These are phyloP conservation scores for Pyrenula massariospora DNA, from an alignment of 495 filamentous ascomycete genomes.

Conservation along the genomic window DNA sequence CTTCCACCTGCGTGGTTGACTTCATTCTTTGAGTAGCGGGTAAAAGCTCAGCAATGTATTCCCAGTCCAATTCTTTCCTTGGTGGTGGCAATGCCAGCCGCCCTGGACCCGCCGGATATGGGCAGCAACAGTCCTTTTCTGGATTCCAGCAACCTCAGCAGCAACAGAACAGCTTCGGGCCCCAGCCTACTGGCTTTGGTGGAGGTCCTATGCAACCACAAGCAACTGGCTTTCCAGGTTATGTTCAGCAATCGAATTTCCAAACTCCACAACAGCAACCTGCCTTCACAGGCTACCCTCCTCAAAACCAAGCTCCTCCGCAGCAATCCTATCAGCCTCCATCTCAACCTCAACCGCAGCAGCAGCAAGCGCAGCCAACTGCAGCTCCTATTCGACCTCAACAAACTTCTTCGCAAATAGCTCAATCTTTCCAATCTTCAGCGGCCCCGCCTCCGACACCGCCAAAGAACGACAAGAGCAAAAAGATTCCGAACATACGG, in stretches of 20 bases:
- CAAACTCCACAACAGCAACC: slow-evolving; percentile 50
- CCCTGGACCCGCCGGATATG: slow-evolving; percentile 50
- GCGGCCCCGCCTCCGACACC: slow-evolving; percentile 38
- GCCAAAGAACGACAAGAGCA: slow-evolving; percentile 33
- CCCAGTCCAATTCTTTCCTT: slow-evolving; percentile 73
- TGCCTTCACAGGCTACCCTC: slow-evolving; percentile 45
- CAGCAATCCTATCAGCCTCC: slow-evolving; percentile 27
- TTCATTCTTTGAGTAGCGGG: slow-evolving; percentile 14
- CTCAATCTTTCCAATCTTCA: slow-evolving; percentile 61
- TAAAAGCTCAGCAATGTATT: slow-evolving; percentile 55
- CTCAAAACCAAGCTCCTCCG: slow-evolving; percentile 16
- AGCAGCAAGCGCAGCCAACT: slow-evolving; percentile 28
- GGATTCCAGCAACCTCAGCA: slow-evolving; percentile 38
- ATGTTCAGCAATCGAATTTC: slow-evolving; percentile 46
- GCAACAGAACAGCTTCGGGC: slow-evolving; percentile 38
- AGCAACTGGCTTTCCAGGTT: slow-evolving; percentile 37
- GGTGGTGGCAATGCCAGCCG: slow-evolving; percentile 65
- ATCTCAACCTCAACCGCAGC: slow-evolving; percentile 31
- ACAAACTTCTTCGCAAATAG: slow-evolving; percentile 75
- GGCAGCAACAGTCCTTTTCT: slow-evolving; percentile 33
- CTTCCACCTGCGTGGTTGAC: not conserved
- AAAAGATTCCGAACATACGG: slow-evolving; percentile 87
- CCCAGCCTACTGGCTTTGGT: slow-evolving; percentile 40
- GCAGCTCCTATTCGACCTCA: slow-evolving; percentile 23
- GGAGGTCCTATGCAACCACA: slow-evolving; percentile 28